Conservation (phyloP, 179 eudicot species). For the Camellia oleifera region DNA sequence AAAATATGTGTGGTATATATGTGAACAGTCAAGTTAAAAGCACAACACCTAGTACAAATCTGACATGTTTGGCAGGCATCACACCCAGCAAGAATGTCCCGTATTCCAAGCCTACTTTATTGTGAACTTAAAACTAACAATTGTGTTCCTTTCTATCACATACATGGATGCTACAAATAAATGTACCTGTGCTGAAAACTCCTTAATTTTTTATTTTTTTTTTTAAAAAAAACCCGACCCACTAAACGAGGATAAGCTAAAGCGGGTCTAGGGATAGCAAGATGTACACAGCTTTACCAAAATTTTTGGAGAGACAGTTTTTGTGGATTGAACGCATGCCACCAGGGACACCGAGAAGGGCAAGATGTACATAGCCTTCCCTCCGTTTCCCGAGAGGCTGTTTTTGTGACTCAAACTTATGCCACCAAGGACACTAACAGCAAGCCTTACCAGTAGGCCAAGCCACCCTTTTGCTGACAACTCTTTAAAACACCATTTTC, state of each 20-base stretch:
- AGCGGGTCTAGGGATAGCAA: too few species aligned
- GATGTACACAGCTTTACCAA: too few species aligned
- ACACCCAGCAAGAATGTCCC: neutral
- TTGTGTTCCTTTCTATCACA: neutral
- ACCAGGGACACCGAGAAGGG: too few species aligned
- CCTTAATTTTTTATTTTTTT: neutral
- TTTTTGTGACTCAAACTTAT: too few species aligned
- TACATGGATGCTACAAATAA: slow-evolving; percentile 5
- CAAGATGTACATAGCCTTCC: too few species aligned
- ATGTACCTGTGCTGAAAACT: neutral
- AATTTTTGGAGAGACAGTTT: too few species aligned
- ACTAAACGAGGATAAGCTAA: too few species aligned
- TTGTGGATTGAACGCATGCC: too few species aligned
- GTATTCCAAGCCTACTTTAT: neutral
- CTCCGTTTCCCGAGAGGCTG: too few species aligned
- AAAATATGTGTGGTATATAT: neutral
- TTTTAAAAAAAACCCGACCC: too few species aligned
- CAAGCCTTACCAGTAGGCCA: too few species aligned
- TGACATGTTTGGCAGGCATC: neutral
- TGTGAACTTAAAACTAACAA: neutral
- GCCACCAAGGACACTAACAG: too few species aligned
- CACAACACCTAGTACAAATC: neutral
- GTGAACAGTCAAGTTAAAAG: neutral
- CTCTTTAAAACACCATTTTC: neutral
- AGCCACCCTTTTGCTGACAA: neutral